Evolutionary conservation across 768 basidiomycete genomes (phyloP), one percentile per base, ranked within the genome.

Genomic region (Boletus pseudopeckii): DNA sequence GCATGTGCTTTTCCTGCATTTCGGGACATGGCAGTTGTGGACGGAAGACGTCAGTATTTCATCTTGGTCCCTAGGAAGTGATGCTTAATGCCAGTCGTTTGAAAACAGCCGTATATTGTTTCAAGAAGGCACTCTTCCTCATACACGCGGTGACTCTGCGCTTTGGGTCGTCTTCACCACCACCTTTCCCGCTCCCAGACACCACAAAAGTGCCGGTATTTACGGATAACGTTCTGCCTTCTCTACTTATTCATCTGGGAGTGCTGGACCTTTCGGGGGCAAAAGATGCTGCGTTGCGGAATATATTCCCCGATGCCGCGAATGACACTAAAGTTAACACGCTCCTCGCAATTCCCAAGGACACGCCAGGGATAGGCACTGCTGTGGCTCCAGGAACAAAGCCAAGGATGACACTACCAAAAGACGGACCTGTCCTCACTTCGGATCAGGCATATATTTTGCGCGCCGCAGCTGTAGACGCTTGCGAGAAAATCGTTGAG

Each of bases 81-180:
- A 14, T 20, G 36, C 45, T 52, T 4, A 46, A 43, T 45, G 44
- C 30, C 36, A 15, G 24, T 46, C 32, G 22, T 40, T 22, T 43
- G 48, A 36, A 42, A 40, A 52, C 34, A 92, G 90, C 82, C n/a
- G 77, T 92, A 22, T 94, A 91, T 71, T 83, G 90, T 64, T 91
- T 92, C 79, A 93, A 92, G 71, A 96, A 94, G 65, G 91, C 88
- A 2, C 74, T 96, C 32, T 91, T 92, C 70, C 79, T 94, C 48
- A 74, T 92, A 48, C 82, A 90, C 57, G 84, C 83, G 24, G 71
- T 94, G 47, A 72, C 69, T 24, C 67, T 85, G 41, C 84, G 89
- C 42, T 93, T 93, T 72, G 79, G 80, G 45, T 71, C 79, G 7
- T 65, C 74, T 41, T 70, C 77, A 11, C 74, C 80, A 4, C 68